Base-by-base conservation (phyloP, 805 yeast species). In the Cyberlindnera meyerae region DNA sequence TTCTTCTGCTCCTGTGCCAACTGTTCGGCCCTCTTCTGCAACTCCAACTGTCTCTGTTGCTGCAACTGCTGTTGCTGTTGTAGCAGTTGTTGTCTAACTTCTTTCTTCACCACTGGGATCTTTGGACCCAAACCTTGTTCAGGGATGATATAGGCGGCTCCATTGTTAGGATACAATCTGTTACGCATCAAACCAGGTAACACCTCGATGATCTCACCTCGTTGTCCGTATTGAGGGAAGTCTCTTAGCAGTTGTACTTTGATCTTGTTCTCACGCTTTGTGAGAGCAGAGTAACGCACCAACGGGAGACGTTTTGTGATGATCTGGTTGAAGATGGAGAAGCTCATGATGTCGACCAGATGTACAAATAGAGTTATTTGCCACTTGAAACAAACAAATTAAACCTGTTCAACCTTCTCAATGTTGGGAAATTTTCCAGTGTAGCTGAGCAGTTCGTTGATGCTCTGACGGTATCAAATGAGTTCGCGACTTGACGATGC, bases 141-240 rank as follows among this genome's bases (percentile, higher is more conserved):
- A 24, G 51, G 51, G 16, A 70, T 55, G 16, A 86, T 68, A 52
- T 86, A 88, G 14, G 75, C 71, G 4, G 96, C 96, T 29, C 86
- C 83, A 51, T 84, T 79, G 42, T 66, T 51, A 29, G 75, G 74
- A 51, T 86, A 86, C 39, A 88, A 70, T 49, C 64, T 74, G 61
- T 84, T 85, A 54, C 90, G 75, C 96, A 88, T 88, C 44, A 75
- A 67, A 16, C 87, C 83, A 21, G 95, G 88, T 44, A 76, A 71
- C 14, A 88, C 96, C 24, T 72, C 65, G 20, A 82, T 69, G 29
- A 88, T 70, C 62, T 88, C 82, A 24, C 96, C 96, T 42, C 63
- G 65, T 16, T 63, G 63, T 15, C 95, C 94, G 38, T 80, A 60
- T 11, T 70, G 71, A 21, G 77, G 74, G 53, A 76, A 71, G 51